Conservation (phyloP, 2,329 filamentous ascomycete species). For the Chrysoporthe puriensis region DNA sequence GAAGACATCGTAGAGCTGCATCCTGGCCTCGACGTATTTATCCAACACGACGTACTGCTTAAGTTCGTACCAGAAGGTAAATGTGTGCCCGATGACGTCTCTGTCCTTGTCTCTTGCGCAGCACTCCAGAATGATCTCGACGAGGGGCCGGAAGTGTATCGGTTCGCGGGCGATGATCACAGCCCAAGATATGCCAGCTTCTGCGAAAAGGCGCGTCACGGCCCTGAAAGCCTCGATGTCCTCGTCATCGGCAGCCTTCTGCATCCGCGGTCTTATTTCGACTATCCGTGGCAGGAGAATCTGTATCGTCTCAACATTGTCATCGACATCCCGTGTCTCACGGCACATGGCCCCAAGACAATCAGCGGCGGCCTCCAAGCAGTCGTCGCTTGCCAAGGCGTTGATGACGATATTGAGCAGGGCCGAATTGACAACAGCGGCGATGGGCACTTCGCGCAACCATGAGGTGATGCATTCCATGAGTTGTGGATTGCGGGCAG, state of each 20-base stretch:
- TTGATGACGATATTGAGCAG: constrained; percentile 80
- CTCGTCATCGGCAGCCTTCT: constrained; percentile 74
- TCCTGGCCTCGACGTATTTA: constrained; percentile 80
- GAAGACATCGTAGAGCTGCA: constrained; percentile 79
- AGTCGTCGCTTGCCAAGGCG: constrained; percentile 73
- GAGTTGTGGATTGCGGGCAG: constrained; percentile 84
- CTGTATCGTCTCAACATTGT: constrained; percentile 81
- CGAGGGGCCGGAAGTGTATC: constrained; percentile 77
- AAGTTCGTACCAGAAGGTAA: constrained; percentile 97
- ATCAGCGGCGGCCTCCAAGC: constrained; percentile 87
- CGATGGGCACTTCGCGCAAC: constrained; percentile 88
- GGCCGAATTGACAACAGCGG: constrained; percentile 81
- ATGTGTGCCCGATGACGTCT: constrained; percentile 91
- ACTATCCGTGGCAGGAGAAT: constrained; percentile 81
- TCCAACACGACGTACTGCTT: constrained; percentile 95
- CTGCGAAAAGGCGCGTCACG: constrained; percentile 86
- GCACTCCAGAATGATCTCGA: constrained; percentile 91
- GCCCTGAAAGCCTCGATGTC: constrained; percentile 87
- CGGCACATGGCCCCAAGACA: constrained; percentile 90
- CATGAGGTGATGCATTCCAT: constrained; percentile 97
- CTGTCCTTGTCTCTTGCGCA: constrained; percentile 84
- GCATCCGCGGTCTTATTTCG: constrained; percentile 75
- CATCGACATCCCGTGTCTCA: constrained; percentile 93
- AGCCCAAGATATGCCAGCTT: constrained; percentile 93
- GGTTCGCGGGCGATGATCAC: constrained; percentile 87